Conservation (phyloP, 352 stramenopile genomes). For the Pythium pectinolyticum region DNA sequence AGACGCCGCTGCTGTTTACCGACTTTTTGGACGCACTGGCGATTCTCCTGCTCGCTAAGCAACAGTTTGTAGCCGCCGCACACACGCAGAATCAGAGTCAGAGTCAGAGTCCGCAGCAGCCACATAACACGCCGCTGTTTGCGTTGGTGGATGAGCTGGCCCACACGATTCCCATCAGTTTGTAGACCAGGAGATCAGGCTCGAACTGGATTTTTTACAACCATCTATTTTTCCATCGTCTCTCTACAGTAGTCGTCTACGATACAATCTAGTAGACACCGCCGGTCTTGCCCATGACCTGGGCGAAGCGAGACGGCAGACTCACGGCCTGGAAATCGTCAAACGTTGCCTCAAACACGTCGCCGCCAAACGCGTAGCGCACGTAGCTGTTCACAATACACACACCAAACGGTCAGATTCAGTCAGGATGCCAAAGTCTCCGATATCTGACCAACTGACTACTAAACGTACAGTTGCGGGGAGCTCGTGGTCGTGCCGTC, state of each 20-base stretch:
- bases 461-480: slow-evolving; percentile 69
- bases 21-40: slow-evolving; percentile 61
- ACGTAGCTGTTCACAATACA: slow-evolving; percentile 51
- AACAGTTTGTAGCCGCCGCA: too few species aligned
- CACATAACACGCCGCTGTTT: slow-evolving; percentile 31
- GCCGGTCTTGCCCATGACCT: slow-evolving; percentile 66
- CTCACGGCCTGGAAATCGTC: slow-evolving; percentile 69
- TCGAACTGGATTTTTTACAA: neutral
- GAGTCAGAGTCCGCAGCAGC: too few species aligned
- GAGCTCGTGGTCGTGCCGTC: slow-evolving; percentile 41
- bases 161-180: slow-evolving; percentile 20
- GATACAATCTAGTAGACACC: slow-evolving; percentile 47
- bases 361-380: slow-evolving; percentile 67
- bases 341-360: slow-evolving; percentile 83
- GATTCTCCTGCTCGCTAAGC: slow-evolving; percentile 46
- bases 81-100: too few species aligned
- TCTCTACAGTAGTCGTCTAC: neutral
- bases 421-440: neutral
- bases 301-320: slow-evolving; percentile 71
- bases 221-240: neutral
- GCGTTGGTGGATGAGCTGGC: slow-evolving; percentile 53
- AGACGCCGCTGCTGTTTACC: slow-evolving; percentile 50
- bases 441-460: too few species aligned
- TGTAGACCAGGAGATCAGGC: neutral
- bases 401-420: neutral